A percentile compares a stretch with the other conserved stretches of the same genome.
These are phyloP conservation scores for Didymella pinodella DNA, from an alignment of 2,329 filamentous ascomycete genomes.

Conservation along the genomic window DNA sequence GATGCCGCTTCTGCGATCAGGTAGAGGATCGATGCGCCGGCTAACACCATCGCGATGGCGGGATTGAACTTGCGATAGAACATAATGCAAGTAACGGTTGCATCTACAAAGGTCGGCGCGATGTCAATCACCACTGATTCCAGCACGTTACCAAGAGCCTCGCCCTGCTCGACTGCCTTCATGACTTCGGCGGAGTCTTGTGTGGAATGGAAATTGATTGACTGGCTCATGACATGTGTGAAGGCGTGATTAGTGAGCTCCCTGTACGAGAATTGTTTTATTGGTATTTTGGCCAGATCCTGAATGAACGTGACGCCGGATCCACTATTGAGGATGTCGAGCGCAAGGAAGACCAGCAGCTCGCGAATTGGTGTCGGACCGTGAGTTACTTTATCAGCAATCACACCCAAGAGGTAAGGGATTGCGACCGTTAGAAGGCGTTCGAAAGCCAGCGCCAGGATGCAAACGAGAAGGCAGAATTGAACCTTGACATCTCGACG, in stretches of 20 bases:
- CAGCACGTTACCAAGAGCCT: slow-evolving; percentile 63
- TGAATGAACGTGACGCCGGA: slow-evolving; percentile 59
- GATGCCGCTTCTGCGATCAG: slow-evolving; percentile 7
- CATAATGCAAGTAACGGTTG: slow-evolving; percentile 58
- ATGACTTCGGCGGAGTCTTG: slow-evolving; percentile 70
- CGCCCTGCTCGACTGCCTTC: slow-evolving; percentile 64
- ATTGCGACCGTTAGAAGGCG: slow-evolving; percentile 77
- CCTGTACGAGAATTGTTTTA: slow-evolving; percentile 54
- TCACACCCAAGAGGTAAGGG: slow-evolving; percentile 77
- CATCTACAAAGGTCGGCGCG: slow-evolving; percentile 63
- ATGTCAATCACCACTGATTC: slow-evolving; percentile 64
- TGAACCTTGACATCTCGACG: slow-evolving; percentile 69
- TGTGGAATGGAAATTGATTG: slow-evolving; percentile 73
- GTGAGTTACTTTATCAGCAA: slow-evolving; percentile 72
- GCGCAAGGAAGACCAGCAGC: slow-evolving; percentile 59
- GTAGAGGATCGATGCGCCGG: slow-evolving; percentile 10
- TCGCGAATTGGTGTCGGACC: slow-evolving; percentile 57
- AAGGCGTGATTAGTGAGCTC: slow-evolving; percentile 54
- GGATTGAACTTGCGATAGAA: slow-evolving; percentile 15
- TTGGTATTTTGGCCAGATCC: slow-evolving; percentile 59
- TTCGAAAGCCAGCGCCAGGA: slow-evolving; percentile 69
- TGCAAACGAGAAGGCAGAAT: slow-evolving; percentile 70
- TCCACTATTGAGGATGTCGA: slow-evolving; percentile 44
- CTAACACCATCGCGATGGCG: slow-evolving; percentile 3
- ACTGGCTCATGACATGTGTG: slow-evolving; percentile 69